Base-by-base conservation (phyloP, 169 alveolate species). In the Plasmodium chabaudi region DNA sequence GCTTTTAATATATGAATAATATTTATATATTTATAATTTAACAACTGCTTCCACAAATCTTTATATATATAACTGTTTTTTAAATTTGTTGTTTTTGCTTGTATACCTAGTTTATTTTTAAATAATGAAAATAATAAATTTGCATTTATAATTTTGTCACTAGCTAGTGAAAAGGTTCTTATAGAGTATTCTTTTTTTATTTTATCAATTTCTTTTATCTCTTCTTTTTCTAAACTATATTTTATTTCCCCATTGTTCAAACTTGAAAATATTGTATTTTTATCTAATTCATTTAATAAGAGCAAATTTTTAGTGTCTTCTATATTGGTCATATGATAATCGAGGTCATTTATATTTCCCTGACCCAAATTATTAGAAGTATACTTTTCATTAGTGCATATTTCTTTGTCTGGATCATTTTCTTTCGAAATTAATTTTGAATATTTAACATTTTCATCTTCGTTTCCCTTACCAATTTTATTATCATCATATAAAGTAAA, bases 1-100 rank as follows among this genome's bases (percentile, higher is more conserved):
- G 51, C 90, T 10, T 82, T 82, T 13, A 82, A 19, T 17, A 82
- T 55, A 39, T 82, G 90, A 9, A 82, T 82, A n/a, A 82, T 53
- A 57, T 82, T 82, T 55, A 82, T 67, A 67, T 82, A 82, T 82
- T 82, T 82, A 47, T 82, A 82, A 57, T 82, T 82, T 44, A 67
- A 42, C 19, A 82, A 61, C 21, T 82, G 53, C 49, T 39, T 67
- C 90, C 90, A 82, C 15, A 82, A 56, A 25, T 82, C 90, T 34
- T 60, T 82, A 53, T 59, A 82, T 12, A 82, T 67, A 60, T 82
- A 71, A 4, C 84, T 39, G 6, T 82, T 59, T 44, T 82, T 82
- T 47, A 67, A 17, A n/a, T 21, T 21, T 17, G 39, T n/a, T 39
- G 0, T 61, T 15, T 68, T 46, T 12, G 0, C 9, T 23, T 34